Conservation (phyloP, 371 early-diverging fungal genomes). For the Apophysomyces sp. region DNA sequence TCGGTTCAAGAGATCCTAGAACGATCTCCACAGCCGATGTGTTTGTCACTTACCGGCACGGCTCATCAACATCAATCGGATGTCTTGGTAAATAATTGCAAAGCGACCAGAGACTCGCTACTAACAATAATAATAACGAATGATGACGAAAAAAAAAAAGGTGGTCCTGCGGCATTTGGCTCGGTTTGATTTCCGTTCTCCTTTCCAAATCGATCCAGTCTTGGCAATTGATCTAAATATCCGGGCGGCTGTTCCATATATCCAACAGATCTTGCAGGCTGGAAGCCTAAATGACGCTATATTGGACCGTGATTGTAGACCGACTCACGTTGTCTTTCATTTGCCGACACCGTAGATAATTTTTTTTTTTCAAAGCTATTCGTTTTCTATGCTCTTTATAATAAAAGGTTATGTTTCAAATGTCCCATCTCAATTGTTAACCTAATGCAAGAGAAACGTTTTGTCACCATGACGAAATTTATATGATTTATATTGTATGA, state of each 20-base stretch:
- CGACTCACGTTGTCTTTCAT: neutral
- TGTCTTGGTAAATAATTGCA: slow-evolving; percentile 6
- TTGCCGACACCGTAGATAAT: too few relatives aligned
- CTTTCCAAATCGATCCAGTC: slow-evolving; percentile 24
- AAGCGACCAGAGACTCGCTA: neutral
- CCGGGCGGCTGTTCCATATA: slow-evolving; percentile 17
- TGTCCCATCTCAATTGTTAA: too few relatives aligned
- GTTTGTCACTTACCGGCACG: slow-evolving; percentile 16
- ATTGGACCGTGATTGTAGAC: neutral
- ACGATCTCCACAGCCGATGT: slow-evolving; percentile 5
- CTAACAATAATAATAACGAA: neutral
- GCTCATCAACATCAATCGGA: slow-evolving; percentile 25
- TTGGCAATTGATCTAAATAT: slow-evolving; percentile 20
- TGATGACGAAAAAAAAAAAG: too few relatives aligned
- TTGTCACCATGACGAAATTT: too few relatives aligned
- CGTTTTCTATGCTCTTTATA: too few relatives aligned
- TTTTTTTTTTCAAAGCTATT: too few relatives aligned
- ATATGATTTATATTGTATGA: too few relatives aligned
- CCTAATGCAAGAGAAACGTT: too few relatives aligned
- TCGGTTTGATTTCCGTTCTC: slow-evolving; percentile 22
- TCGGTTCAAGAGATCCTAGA: slow-evolving; percentile 18
- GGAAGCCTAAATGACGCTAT: neutral
- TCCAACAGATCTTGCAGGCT: slow-evolving; percentile 8
- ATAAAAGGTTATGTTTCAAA: too few relatives aligned
- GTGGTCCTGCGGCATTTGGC: slow-evolving; percentile 18